Percentiles rank a stretch among this genome's conserved stretches.
Conservation (phyloP, 352 stramenopile species). For the Pythium pyrilobum region DNA sequence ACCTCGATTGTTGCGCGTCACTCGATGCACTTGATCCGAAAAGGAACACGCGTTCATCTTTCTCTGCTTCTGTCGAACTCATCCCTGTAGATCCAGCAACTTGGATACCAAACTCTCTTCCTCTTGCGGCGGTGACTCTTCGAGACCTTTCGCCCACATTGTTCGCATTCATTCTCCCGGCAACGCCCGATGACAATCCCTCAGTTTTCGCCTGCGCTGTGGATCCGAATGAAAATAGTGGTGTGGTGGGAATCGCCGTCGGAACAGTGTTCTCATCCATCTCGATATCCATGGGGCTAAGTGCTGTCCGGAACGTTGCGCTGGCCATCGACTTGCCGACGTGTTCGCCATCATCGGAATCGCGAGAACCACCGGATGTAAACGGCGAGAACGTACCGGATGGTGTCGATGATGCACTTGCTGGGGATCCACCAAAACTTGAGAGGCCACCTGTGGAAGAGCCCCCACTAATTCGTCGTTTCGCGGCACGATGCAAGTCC, state of each 20-base stretch:
- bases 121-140: too few species aligned
- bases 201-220: background rate
- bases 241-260: background rate
- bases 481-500: conserved; percentile 22
- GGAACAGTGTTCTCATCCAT: conserved; percentile 13
- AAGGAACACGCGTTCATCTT: too few species aligned
- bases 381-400: conserved; percentile 5
- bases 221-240: conserved; percentile 3
- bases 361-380: background rate
- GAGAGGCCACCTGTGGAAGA: background rate
- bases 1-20: too few species aligned
- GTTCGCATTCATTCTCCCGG: too few species aligned
- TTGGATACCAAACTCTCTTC: too few species aligned
- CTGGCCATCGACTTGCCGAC: background rate
- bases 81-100: too few species aligned
- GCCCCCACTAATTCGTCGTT: conserved; percentile 12
- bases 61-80: too few species aligned
- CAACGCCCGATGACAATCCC: too few species aligned
- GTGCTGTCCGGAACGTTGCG: background rate
- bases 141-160: too few species aligned
- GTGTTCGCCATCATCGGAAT: background rate
- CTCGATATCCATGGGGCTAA: conserved; percentile 22
- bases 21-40: too few species aligned
- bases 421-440: conserved; percentile 1
- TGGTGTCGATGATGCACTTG: background rate